Percentiles rank a stretch among this genome's conserved stretches.
phyloP scores from a whole-genome alignment of 352 stramenopile genomes.

The Globisporangium middletonii region DNA sequence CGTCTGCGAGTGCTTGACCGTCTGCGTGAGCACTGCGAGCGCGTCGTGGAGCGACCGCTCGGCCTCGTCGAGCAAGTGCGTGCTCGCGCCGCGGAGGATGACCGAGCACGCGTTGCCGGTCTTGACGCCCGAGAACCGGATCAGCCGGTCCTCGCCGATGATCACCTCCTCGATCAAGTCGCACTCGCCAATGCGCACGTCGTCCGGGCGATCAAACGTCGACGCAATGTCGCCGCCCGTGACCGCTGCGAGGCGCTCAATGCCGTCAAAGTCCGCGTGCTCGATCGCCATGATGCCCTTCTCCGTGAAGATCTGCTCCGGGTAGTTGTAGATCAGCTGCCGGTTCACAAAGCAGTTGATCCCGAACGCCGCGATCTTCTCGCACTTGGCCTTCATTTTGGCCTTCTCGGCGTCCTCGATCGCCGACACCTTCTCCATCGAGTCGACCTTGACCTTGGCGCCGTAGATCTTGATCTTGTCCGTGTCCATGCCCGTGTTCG shows the following conservation, averaged over 20 bases:
- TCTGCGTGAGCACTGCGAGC: constrained; percentile 95
- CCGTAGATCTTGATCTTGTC: constrained; percentile 99
- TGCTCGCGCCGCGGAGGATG: constrained; percentile 91
- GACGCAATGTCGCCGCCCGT: constrained; percentile 94
- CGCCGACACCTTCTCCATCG: constrained; percentile 97
- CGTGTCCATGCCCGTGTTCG: constrained; percentile 99
- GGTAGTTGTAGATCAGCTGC: constrained; percentile 99
- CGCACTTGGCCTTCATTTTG: constrained; percentile 98
- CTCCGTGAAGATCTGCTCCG: constrained; percentile 98
- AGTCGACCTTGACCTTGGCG: constrained; percentile 96
- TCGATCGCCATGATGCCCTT: constrained; percentile 99
- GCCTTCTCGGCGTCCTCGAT: constrained; percentile 99
- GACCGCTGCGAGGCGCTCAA: constrained; percentile 96
- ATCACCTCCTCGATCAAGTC: constrained; percentile 98
- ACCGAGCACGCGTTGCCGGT: constrained; percentile 93
- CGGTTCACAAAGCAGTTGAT: constrained; percentile 99
- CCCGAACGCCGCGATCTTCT: constrained; percentile 97
- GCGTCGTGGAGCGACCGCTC: constrained; percentile 99
- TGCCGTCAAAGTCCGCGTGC: constrained; percentile 99
- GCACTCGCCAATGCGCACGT: constrained; percentile 95
- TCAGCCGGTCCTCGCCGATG: constrained; percentile 96
- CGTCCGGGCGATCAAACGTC: constrained; percentile 98
- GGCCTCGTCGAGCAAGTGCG: constrained; percentile 97
- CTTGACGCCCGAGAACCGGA: constrained; percentile 98
- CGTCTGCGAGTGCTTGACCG: constrained; percentile 94